A percentile compares a stretch with the other conserved stretches of the same genome.
Conservation (phyloP, 2,329 filamentous ascomycete genomes). For the Pyrenophora teres region DNA sequence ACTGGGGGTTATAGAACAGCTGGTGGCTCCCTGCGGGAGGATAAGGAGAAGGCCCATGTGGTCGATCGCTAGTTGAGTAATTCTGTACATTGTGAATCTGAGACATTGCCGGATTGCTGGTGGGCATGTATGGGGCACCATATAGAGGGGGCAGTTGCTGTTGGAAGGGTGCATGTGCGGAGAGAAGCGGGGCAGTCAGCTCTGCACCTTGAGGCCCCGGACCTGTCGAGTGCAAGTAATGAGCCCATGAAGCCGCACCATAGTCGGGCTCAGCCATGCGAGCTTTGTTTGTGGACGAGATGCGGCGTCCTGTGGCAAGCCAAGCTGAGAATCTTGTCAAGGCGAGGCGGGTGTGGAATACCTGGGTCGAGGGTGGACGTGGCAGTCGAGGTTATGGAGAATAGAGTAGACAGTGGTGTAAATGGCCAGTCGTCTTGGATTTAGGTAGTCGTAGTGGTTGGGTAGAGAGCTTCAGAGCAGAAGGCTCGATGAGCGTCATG, state of each 20-base stretch:
- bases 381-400: not conserved
- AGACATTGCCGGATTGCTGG: conserved; percentile 13
- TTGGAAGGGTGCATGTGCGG: conserved; percentile 19
- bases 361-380: not conserved
- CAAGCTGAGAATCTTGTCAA: not conserved
- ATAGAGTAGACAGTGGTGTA: not conserved
- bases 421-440: not conserved
- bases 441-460: conserved; percentile 11
- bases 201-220: conserved; percentile 25
- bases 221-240: conserved; percentile 24
- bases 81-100: conserved; percentile 16
- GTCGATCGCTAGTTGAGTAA: conserved; percentile 11
- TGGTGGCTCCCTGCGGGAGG: conserved; percentile 11
- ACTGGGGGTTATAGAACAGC: conserved; percentile 16
- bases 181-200: conserved; percentile 23
- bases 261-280: conserved; percentile 38
- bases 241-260: conserved; percentile 22
- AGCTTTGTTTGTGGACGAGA: conserved; percentile 4
- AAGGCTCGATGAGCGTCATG: conserved; percentile 16
- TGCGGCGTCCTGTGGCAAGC: not conserved
- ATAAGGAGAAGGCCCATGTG: conserved; percentile 13
- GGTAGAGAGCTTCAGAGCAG: conserved; percentile 6
- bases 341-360: not conserved
- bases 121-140: conserved; percentile 11
- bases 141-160: conserved; percentile 20